Base-by-base conservation (phyloP, 257 asterid species). In the Salvia rosmarinus region DNA sequence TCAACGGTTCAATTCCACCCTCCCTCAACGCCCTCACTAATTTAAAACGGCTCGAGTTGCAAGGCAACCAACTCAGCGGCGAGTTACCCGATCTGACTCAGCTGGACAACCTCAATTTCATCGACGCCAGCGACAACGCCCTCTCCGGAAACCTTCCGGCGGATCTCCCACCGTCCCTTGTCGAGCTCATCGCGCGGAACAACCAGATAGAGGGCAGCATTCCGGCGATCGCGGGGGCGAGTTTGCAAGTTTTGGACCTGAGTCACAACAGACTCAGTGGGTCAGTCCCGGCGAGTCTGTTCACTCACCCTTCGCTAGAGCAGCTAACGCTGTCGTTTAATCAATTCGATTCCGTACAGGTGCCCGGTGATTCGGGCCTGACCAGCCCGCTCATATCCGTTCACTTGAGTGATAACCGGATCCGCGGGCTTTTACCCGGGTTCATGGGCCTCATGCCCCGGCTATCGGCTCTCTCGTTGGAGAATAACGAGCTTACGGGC, bases 111-210 rank as follows among this genome's bases (percentile, higher is more conserved):
- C 77, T 92, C 8, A 62, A 67, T 50, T 85, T 71, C 54, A 63
- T 92, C 21, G 96, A 90, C 80, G 96, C 77, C 67, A 90, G 98
- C 77, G 89, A 88, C 56, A 92, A 92, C 49, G 70, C 74, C 23
- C 67, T 92, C 78, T 82, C 96, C 82, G 97, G 97, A 57, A 50
- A 65, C 35, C 70, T 88, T 0, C 97, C 96, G 75, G 75, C 74
- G 37, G 34, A 13, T 1, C 65, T 87, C 0, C 96, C 98, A 23
- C 81, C 89, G 17, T 71, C 80, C 19, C 73, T 92, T 6, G 3
- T 87, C 62, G 83, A 88, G 77, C 35, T 90, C 0, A 70, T 80
- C 4, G 64, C 80, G 84, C 82, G 96, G 64, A 87, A 83, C 63
- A 92, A 92, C 64, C 82, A 75, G 42, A 32, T 90, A 3, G 76